Percentiles rank a stretch among this genome's conserved stretches.
These are phyloP conservation scores for Cucurbitaria berberidis DNA, from an alignment of 2,329 filamentous ascomycete genomes.

Conservation along the genomic window DNA sequence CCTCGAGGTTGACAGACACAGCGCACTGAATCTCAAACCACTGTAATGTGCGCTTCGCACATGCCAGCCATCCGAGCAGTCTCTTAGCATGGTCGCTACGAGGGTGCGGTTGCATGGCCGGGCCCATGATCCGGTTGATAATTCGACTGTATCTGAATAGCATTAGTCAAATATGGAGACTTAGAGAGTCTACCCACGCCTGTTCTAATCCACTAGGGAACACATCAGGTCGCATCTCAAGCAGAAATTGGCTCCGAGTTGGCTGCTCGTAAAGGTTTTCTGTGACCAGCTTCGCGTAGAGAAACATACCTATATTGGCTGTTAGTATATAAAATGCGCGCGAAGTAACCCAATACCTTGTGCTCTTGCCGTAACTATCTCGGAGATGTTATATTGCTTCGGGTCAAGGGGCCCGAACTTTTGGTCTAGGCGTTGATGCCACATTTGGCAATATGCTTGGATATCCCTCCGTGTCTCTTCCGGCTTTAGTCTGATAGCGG, in stretches of 20 bases:
- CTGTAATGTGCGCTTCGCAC: slow-evolving; percentile 49
- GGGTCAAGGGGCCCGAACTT: slow-evolving; percentile 21
- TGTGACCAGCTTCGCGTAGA: slow-evolving; percentile 31
- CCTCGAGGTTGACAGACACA: slow-evolving; percentile 38
- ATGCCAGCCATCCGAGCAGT: slow-evolving; percentile 50
- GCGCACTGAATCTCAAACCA: slow-evolving; percentile 52
- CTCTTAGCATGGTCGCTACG: slow-evolving; percentile 22
- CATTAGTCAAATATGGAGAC: not conserved
- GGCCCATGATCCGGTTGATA: slow-evolving; percentile 2
- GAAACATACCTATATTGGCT: slow-evolving; percentile 25
- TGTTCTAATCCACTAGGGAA: slow-evolving; percentile 2
- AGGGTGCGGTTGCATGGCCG: slow-evolving; percentile 21
- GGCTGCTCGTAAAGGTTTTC: slow-evolving; percentile 21
- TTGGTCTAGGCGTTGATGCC: slow-evolving; percentile 13
- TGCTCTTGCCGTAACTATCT: slow-evolving; percentile 2
- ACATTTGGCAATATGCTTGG: slow-evolving; percentile 27
- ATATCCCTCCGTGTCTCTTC: slow-evolving; percentile 38
- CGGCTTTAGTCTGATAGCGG: slow-evolving; percentile 1
- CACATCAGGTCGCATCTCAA: slow-evolving; percentile 3
- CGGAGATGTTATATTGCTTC: not conserved
- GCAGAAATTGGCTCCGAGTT: not conserved
- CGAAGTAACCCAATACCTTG: not conserved
- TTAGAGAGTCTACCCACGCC: not conserved
- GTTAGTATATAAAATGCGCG: not conserved
- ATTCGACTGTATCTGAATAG: slow-evolving; percentile 1